phyloP scores from a whole-genome alignment of 2,329 filamentous ascomycete genomes.

The Pestalotiopsis sp. region DNA sequence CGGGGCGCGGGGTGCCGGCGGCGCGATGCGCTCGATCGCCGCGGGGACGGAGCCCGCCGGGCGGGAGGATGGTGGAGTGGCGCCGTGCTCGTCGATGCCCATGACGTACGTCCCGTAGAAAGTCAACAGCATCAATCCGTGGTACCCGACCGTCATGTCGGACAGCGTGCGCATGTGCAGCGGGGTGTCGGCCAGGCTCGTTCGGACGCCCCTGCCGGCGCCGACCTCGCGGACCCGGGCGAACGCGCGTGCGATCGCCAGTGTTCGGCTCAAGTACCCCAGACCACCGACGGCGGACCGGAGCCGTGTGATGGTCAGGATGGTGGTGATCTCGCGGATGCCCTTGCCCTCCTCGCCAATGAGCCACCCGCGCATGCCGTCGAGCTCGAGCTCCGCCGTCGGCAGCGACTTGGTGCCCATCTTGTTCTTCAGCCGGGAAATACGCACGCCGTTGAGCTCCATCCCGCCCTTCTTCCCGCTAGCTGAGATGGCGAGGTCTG shows the following conservation, averaged over 20 bases:
- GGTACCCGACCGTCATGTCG: conserved; percentile 46
- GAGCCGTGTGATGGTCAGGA: conserved; percentile 61
- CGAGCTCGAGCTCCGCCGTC: conserved; percentile 63
- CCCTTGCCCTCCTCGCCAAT: conserved; percentile 61
- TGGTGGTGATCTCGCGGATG: conserved; percentile 59
- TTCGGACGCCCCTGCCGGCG: conserved; percentile 32
- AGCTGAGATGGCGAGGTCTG: conserved; percentile 14
- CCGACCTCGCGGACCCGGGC: conserved; percentile 47
- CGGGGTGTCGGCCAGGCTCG: conserved; percentile 43
- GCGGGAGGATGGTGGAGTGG: neutral
- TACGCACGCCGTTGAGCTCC: conserved; percentile 58
- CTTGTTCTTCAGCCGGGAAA: conserved; percentile 64
- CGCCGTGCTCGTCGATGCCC: conserved; percentile 36
- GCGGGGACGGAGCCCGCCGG: neutral
- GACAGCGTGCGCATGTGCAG: conserved; percentile 51
- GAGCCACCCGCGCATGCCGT: conserved; percentile 53
- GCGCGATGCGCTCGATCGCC: conserved; percentile 15
- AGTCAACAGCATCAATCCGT: conserved; percentile 31
- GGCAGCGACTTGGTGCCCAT: conserved; percentile 64
- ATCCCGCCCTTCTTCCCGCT: conserved; percentile 22
- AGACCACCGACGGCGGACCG: conserved; percentile 46
- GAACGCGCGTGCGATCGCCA: conserved; percentile 51
- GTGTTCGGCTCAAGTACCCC: conserved; percentile 46
- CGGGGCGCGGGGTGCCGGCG: conserved; percentile 13
- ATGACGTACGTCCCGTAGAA: conserved; percentile 41